Evolutionary conservation across 1,139 yeast genomes (phyloP).

Genomic region (Williopsis jadinii): DNA sequence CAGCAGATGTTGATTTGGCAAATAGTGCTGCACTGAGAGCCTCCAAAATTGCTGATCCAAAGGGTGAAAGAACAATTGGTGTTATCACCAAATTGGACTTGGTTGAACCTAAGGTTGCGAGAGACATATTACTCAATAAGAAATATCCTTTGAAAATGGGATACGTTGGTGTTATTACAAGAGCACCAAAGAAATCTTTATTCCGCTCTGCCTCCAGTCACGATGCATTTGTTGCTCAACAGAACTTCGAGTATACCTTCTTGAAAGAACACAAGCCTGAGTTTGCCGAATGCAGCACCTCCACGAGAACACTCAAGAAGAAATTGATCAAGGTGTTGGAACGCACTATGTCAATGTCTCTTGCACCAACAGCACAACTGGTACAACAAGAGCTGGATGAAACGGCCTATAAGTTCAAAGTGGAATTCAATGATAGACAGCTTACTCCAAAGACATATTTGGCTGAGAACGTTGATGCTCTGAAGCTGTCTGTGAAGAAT

Average conservation of each 20-base stretch:
- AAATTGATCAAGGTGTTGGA: slow-evolving; percentile 85
- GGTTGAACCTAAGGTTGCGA: slow-evolving; percentile 71
- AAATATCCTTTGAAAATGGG: slow-evolving; percentile 93
- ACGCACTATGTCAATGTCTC: slow-evolving; percentile 81
- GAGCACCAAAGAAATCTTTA: slow-evolving; percentile 44
- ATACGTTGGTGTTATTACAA: slow-evolving; percentile 93
- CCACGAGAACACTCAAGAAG: slow-evolving; percentile 69
- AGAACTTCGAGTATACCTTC: slow-evolving; percentile 53
- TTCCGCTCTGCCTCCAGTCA: slow-evolving; percentile 31
- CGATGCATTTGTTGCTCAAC: slow-evolving; percentile 50
- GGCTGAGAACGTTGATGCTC: slow-evolving; percentile 83
- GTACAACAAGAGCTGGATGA: slow-evolving; percentile 93
- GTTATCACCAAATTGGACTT: slow-evolving; percentile 91
- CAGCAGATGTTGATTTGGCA: slow-evolving; percentile 97
- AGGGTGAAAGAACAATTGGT: slow-evolving; percentile 93
- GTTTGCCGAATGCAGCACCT: slow-evolving; percentile 61
- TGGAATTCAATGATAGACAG: slow-evolving; percentile 90
- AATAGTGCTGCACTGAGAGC: slow-evolving; percentile 93
- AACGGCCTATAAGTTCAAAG: slow-evolving; percentile 87
- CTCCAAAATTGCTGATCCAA: slow-evolving; percentile 86
- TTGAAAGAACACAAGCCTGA: slow-evolving; percentile 55
- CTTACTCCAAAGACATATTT: slow-evolving; percentile 90
- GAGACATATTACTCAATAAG: slow-evolving; percentile 59
- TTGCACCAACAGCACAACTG: slow-evolving; percentile 80
- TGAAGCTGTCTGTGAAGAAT: slow-evolving; percentile 84